A percentile compares a stretch with the other conserved stretches of the same genome.
phyloP scores from a whole-genome alignment of 331 rosid species.

The Malus hybrid region DNA sequence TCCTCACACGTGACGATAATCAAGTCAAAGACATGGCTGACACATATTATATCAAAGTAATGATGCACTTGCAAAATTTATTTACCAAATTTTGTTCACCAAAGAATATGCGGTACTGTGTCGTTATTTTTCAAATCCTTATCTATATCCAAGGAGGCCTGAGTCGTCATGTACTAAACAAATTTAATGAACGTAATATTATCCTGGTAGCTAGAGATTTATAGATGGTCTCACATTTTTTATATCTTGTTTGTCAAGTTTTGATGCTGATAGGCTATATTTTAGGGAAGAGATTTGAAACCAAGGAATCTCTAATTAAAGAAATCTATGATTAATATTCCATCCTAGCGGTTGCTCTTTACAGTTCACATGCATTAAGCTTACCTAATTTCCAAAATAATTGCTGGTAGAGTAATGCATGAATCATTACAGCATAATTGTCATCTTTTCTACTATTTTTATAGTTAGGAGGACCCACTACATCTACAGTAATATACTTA shows the following conservation, averaged over 20 bases:
- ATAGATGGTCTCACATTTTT: background rate
- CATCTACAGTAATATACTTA: background rate
- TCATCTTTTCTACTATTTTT: background rate
- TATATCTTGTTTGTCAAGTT: background rate
- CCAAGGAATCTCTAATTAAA: background rate
- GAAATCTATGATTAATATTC: background rate
- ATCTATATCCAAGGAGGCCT: too few species aligned
- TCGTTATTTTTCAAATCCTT: too few species aligned
- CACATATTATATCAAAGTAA: too few species aligned
- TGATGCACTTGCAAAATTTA: too few species aligned
- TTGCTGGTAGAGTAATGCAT: background rate
- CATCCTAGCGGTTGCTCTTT: background rate
- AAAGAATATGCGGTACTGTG: too few species aligned
- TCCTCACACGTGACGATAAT: background rate
- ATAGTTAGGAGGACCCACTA: background rate
- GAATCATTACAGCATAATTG: background rate
- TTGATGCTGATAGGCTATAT: background rate
- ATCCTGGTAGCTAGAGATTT: background rate
- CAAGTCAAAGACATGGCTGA: background rate
- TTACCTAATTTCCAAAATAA: background rate
- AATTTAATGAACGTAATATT: too few species aligned
- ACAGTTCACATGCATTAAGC: background rate
- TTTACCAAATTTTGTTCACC: too few species aligned
- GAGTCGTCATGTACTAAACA: too few species aligned
- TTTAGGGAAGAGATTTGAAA: background rate